A percentile compares a stretch with the other conserved stretches of the same genome.
phyloP scores from a whole-genome alignment of 345 rosid genomes.

The Noccaea caerulescens region DNA sequence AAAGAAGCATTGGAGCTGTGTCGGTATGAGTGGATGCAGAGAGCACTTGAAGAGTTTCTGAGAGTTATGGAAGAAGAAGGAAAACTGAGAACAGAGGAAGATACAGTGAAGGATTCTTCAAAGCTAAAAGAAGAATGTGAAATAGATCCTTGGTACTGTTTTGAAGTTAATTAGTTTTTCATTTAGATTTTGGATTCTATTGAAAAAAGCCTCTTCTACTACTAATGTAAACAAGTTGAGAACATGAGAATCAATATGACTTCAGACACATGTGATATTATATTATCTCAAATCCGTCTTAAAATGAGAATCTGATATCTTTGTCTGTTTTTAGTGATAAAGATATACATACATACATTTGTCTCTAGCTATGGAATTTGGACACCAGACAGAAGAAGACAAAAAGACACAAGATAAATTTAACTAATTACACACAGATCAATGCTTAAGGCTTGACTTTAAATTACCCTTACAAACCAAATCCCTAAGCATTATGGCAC shows the following conservation, averaged over 20 bases:
- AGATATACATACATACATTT: conserved; percentile 17
- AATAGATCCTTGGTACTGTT: conserved; percentile 40
- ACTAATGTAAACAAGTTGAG: conserved; percentile 29
- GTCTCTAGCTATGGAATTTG: conserved; percentile 19
- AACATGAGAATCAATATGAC: conserved; percentile 7
- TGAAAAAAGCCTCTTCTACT: conserved; percentile 13
- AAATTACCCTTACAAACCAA: conserved; percentile 18
- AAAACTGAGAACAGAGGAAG: conserved; percentile 40
- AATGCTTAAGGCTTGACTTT: conserved; percentile 40
- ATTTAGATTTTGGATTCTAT: conserved; percentile 22
- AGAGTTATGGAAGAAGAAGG: conserved; percentile 41
- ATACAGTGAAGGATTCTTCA: conserved; percentile 41
- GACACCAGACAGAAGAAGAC: conserved; percentile 38
- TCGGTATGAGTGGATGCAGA: conserved; percentile 89
- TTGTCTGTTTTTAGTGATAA: conserved; percentile 32
- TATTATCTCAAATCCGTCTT: background rate
- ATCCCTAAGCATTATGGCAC: conserved; percentile 33
- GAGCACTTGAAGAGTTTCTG: conserved; percentile 60
- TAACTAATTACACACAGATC: conserved; percentile 33
- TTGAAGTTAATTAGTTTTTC: conserved; percentile 36
- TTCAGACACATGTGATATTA: background rate
- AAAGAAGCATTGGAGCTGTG: conserved; percentile 65
- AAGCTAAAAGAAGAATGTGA: conserved; percentile 36
- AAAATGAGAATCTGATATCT: conserved; percentile 14
- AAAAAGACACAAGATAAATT: conserved; percentile 15